phyloP scores from a whole-genome alignment of 2,329 filamentous ascomycete genomes.

The Botrytis byssoidea region DNA sequence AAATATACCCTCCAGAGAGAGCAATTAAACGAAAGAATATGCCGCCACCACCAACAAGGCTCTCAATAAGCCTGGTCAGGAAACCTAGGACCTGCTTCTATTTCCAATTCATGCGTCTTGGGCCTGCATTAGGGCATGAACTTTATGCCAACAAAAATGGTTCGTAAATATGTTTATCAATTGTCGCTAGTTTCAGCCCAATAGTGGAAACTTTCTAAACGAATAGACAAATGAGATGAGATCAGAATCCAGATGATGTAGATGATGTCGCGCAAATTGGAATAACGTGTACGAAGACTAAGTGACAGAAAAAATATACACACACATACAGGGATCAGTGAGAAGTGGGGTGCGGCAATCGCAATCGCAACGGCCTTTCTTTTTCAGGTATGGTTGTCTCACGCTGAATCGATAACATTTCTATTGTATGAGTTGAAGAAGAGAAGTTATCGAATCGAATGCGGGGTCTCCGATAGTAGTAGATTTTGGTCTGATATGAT shows the following conservation, averaged over 20 bases:
- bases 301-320: background rate
- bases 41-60: background rate
- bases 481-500: background rate
- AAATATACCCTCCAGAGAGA: background rate
- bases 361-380: background rate
- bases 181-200: background rate
- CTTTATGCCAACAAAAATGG: background rate
- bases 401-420: background rate
- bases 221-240: background rate
- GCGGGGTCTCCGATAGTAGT: background rate
- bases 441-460: background rate
- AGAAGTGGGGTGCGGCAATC: conserved; percentile 7
- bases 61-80: background rate
- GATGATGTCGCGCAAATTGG: background rate
- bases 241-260: background rate
- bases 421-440: background rate
- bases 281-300: background rate
- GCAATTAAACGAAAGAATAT: background rate
- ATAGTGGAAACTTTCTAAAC: background rate
- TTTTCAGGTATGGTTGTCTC: background rate
- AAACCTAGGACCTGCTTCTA: background rate
- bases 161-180: background rate
- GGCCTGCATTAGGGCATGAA: background rate
- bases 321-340: background rate
- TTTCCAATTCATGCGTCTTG: background rate